Conservation (phyloP, 2,329 filamentous ascomycete genomes). For the Alternaria atra region DNA sequence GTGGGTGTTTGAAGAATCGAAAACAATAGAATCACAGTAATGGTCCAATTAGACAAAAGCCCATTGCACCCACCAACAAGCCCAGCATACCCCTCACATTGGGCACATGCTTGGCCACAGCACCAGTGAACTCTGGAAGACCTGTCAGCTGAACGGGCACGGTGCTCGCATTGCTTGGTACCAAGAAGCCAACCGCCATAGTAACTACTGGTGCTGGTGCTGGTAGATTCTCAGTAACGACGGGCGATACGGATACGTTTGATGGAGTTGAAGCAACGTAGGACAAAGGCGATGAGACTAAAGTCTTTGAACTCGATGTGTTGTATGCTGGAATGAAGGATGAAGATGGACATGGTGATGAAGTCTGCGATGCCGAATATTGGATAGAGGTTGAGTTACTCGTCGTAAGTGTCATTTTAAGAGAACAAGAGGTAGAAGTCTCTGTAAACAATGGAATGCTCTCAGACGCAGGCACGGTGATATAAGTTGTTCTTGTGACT, state of each 20-base stretch:
- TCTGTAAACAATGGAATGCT: neutral
- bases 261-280: neutral
- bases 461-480: neutral
- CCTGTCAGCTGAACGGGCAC: neutral
- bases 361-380: neutral
- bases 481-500: neutral
- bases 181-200: slow-evolving; percentile 7
- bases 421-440: neutral
- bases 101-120: neutral
- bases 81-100: neutral
- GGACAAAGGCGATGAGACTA: neutral
- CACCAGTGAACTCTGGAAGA: slow-evolving; percentile 10
- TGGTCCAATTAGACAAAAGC: neutral
- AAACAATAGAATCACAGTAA: neutral
- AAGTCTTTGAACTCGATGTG: neutral
- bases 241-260: neutral
- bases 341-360: neutral
- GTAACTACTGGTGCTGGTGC: slow-evolving; percentile 11
- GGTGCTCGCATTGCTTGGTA: slow-evolving; percentile 8
- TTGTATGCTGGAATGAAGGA: neutral
- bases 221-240: neutral
- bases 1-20: neutral
- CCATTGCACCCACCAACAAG: neutral
- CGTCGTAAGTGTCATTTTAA: neutral
- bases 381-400: neutral